A percentile compares a stretch with the other conserved stretches of the same genome.
Evolutionary conservation across 345 rosid species (phyloP).

Genomic region (Euphorbia pulcherrima): DNA sequence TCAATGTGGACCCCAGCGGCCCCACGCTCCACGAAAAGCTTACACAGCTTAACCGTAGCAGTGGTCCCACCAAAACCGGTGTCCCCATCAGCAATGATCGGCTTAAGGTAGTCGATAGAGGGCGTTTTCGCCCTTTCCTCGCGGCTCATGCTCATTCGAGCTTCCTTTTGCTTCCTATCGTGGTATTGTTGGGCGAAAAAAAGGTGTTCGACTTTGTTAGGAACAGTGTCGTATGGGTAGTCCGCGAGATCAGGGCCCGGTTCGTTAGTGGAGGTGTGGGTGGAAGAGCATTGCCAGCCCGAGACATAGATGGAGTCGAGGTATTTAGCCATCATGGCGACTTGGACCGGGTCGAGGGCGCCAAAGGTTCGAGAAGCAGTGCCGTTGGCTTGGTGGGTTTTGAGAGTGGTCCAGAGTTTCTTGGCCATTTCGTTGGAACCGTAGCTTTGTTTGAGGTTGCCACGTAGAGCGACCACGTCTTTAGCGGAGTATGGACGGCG

Average conservation of each 20-base stretch:
- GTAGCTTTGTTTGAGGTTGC: conserved; percentile 70
- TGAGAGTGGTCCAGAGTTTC: conserved; percentile 87
- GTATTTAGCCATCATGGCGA: conserved; percentile 95
- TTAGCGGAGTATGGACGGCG: conserved; percentile 72
- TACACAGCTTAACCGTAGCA: conserved; percentile 91
- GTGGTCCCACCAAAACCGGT: conserved; percentile 94
- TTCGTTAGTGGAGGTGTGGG: conserved; percentile 81
- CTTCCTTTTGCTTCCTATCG: conserved; percentile 88
- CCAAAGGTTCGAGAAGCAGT: conserved; percentile 93
- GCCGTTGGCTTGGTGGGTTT: conserved; percentile 80
- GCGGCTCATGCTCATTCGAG: conserved; percentile 79
- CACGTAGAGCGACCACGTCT: conserved; percentile 83
- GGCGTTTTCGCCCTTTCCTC: conserved; percentile 83
- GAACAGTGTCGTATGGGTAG: conserved; percentile 92
- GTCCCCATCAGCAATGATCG: conserved; percentile 96
- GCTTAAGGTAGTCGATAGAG: conserved; percentile 81
- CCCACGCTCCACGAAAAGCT: conserved; percentile 89
- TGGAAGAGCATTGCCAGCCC: conserved; percentile 99
- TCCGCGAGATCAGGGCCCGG: conserved; percentile 99
- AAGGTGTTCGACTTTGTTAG: conserved; percentile 90
- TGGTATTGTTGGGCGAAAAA: conserved; percentile 94
- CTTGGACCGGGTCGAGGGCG: conserved; percentile 91
- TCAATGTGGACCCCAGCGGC: conserved; percentile 96
- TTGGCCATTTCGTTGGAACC: conserved; percentile 88
- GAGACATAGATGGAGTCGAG: conserved; percentile 85